Conservation (phyloP, 208 protist species). For the Wallacemonas sp. region DNA sequence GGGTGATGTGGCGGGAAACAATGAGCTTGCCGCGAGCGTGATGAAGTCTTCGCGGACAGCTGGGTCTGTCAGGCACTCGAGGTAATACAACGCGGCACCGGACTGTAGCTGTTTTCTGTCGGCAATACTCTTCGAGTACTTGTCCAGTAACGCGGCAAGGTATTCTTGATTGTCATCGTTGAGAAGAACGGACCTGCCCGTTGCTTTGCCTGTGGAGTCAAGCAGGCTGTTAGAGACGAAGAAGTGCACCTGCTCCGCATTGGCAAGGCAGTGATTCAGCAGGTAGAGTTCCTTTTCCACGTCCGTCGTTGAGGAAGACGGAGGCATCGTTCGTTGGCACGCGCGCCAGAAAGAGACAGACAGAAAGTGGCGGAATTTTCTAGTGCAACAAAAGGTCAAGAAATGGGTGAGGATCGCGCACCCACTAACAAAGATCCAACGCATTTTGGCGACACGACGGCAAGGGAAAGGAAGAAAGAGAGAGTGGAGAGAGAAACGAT, state of each 20-base stretch:
- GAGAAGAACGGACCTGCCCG: constrained; percentile 38
- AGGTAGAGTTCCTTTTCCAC: constrained; percentile 41
- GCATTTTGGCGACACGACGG: too few relatives aligned
- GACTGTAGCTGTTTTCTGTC: constrained; percentile 45
- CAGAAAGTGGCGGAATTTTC: too few relatives aligned
- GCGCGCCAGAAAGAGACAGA: too few relatives aligned
- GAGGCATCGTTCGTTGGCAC: too few relatives aligned
- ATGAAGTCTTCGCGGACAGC: constrained; percentile 61
- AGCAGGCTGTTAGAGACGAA: constrained; percentile 56
- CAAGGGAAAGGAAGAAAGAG: too few relatives aligned
- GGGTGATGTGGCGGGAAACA: constrained; percentile 34
- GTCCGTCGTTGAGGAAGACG: not conserved
- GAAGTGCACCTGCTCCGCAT: constrained; percentile 56
- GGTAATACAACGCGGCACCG: constrained; percentile 48
- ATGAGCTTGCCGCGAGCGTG: constrained; percentile 46
- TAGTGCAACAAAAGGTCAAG: too few relatives aligned
- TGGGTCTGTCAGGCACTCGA: constrained; percentile 73
- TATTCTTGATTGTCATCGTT: constrained; percentile 55
- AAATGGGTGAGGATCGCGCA: too few relatives aligned
- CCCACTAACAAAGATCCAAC: too few relatives aligned
- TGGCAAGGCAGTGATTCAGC: constrained; percentile 61
- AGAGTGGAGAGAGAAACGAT: too few relatives aligned
- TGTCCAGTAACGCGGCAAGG: constrained; percentile 40
- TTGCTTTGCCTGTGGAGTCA: not conserved
- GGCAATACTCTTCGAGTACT: constrained; percentile 43